These are phyloP conservation scores for Amanita rubescens DNA, from an alignment of 768 basidiomycete species.

Conservation along the genomic window DNA sequence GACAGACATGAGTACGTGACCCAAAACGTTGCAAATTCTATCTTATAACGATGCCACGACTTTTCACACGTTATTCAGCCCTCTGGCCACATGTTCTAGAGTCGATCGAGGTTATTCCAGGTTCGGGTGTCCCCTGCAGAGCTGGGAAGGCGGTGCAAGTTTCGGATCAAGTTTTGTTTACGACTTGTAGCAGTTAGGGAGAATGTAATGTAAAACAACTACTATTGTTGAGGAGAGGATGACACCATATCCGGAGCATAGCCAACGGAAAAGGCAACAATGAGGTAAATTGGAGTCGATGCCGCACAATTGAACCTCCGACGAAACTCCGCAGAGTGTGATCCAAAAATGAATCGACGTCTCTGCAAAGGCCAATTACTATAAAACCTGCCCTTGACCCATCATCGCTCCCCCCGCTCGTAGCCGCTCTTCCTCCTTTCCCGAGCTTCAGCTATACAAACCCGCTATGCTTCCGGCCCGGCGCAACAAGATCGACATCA, in stretches of 20 bases:
- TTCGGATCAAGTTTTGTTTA: background rate
- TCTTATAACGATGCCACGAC: constrained; percentile 4
- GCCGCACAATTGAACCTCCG: constrained; percentile 20
- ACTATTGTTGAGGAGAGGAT: background rate
- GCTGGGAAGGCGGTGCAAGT: background rate
- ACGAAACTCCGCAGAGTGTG: constrained; percentile 22
- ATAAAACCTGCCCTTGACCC: constrained; percentile 16
- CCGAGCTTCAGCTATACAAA: constrained; percentile 15
- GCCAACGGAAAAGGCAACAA: background rate
- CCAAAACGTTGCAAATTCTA: background rate
- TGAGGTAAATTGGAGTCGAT: background rate
- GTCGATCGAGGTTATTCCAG: background rate
- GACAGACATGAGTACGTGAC: background rate
- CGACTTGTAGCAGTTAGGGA: background rate
- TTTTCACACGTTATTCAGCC: background rate
- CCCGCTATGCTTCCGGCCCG: constrained; percentile 61
- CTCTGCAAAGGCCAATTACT: constrained; percentile 8
- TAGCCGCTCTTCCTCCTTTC: constrained; percentile 22
- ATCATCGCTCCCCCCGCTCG: constrained; percentile 13
- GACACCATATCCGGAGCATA: background rate
- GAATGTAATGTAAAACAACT: background rate
- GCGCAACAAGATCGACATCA: constrained; percentile 93
- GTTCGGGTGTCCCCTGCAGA: background rate
- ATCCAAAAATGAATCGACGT: constrained; percentile 7
- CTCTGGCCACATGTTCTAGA: background rate